Evolutionary conservation across 2,329 filamentous ascomycete species (phyloP), one percentile per base, ranked within the genome.

Genomic region (Lachnum nothofagi): DNA sequence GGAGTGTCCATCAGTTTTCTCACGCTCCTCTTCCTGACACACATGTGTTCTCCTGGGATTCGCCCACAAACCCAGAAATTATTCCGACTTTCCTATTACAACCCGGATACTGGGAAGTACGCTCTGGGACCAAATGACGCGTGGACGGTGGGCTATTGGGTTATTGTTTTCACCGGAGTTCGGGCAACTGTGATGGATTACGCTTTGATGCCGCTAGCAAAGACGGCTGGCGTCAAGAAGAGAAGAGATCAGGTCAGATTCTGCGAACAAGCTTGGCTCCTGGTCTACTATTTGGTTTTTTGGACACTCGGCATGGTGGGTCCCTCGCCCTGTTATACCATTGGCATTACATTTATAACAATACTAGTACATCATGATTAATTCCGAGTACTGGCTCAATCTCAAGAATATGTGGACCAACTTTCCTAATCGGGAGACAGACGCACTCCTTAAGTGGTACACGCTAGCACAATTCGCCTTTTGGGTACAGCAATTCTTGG

Each of bases 401-500:
- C 74, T 91, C 60, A 72, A 75, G 52, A 82, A 85, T 49, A 76
- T 97, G 35, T 97, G 91, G 91, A 80, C 82, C 25, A 76, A 83
- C 63, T 97, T 88, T 83, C 93, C 91, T 0, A 76, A 80, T 57
- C 81, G 89, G 44, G 83, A 91, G 63, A 75, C 94, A 49, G 73
- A 75, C n/a, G 83, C 84, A 6, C 67, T 88, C 12, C 81, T 87
- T 71, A 97, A 97, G 72, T 82, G 80, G 67, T 98, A 97, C 70
- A 88, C 94, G 62, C 76, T 97, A 29, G 84, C 84, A 10, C 91
- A 97, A 67, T 86, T 91, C 70, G 84, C 86, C 19, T 97, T 96
- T 68, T 96, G 89, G 86, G 69, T 96, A 42, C 91, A 97, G 70
- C 90, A 95, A 70, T 86, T 96, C 57, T 74, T 96, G 24, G 88